Conservation (phyloP, 768 basidiomycete genomes). For the Termitomyces sp. region DNA sequence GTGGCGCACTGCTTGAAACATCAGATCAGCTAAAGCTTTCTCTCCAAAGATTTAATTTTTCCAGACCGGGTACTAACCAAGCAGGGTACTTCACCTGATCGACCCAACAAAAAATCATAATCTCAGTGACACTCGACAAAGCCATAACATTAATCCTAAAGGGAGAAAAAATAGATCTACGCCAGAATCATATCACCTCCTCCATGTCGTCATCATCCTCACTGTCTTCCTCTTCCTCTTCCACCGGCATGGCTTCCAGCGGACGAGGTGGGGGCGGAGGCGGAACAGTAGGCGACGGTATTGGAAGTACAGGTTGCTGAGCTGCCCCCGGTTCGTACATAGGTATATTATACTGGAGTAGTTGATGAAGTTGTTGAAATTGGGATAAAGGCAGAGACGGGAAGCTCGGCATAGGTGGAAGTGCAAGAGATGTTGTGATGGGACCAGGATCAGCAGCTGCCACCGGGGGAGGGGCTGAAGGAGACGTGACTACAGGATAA, state of each 20-base stretch:
- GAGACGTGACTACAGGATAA: conserved; percentile 6
- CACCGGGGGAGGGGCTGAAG: not conserved
- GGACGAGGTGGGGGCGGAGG: not conserved
- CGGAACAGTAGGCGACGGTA: not conserved
- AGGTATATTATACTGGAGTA: not conserved
- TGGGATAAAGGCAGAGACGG: not conserved
- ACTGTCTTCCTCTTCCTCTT: conserved; percentile 18
- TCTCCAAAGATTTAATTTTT: too few species aligned
- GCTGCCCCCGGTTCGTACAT: not conserved
- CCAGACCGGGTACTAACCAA: too few species aligned
- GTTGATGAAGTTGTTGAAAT: not conserved
- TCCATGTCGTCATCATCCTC: conserved; percentile 41
- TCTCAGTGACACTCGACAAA: not conserved
- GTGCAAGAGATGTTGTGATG: not conserved
- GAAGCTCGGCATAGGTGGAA: conserved; percentile 1
- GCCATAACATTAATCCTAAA: not conserved
- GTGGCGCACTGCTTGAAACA: too few species aligned
- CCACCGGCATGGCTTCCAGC: not conserved
- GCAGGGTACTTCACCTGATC: too few species aligned
- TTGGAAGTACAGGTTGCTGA: not conserved
- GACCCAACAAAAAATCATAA: too few species aligned
- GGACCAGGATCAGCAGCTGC: not conserved
- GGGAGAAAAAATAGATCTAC: not conserved
- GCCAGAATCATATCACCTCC: conserved; percentile 27
- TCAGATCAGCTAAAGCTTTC: too few species aligned